Evolutionary conservation across 2,329 filamentous ascomycete species (phyloP), one percentile per base, ranked within the genome.

Genomic region (Zasmidium citrigriseum): DNA sequence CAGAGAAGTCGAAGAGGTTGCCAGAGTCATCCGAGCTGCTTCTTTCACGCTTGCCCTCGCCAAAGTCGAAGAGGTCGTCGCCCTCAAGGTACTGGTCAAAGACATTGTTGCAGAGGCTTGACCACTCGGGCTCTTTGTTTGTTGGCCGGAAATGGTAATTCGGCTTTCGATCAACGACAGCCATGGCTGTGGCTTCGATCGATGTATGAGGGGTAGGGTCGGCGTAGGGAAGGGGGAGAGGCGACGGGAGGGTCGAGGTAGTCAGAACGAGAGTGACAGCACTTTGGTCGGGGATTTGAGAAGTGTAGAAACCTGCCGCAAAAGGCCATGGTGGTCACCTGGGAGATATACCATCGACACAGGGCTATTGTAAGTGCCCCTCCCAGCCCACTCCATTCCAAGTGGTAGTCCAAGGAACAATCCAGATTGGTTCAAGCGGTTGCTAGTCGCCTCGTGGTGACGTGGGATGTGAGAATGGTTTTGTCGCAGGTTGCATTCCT

Each of bases 71-170:
- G 56, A 81, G 76, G 60, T 85, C 83, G 46, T 71, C 67, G 73
- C 82, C 80, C 64, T 85, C 80, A 72, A 86, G 78, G 70, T 84
- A 86, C 71, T 86, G 81, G 68, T 86, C 83, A 77, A 88, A 87
- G 73, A 87, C 78, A 71, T 83, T 82, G 73, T 83, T 82, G 73
- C 80, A 81, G 59, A 83, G 78, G 70, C 86, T 83, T 65, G 82
- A 78, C 76, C 81, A 81, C 57, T 81, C 79, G 67, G 75, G 72
- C 60, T 77, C 77, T 80, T 82, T 84, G 75, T 81, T 76, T 70
- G 74, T 72, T 64, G 79, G 66, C 72, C 77, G 78, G 69, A 79
- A 77, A 58, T 74, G 69, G 72, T 55, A 60, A 50, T 60, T 61
- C 47, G 57, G 58, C 34, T 60, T 57, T 51, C 57, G 63, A 49